phyloP scores from a whole-genome alignment of 2,329 filamentous ascomycete species.

The Arthrinium phaeospermum region DNA sequence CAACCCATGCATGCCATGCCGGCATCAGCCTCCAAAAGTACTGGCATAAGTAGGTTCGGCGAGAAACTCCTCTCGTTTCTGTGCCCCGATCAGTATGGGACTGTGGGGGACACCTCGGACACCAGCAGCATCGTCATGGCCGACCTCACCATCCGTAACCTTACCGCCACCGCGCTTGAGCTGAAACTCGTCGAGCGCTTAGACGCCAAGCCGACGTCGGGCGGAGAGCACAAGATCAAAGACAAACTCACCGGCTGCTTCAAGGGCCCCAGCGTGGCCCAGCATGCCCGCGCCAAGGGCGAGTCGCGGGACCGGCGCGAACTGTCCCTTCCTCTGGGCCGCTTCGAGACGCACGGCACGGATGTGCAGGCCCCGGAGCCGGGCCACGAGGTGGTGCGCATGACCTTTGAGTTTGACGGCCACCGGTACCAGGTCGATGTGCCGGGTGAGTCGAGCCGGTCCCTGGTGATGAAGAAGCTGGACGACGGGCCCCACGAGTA shows the following conservation, averaged over 20 bases:
- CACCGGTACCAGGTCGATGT: slow-evolving; percentile 76
- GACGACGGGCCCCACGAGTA: slow-evolving; percentile 56
- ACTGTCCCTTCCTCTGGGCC: slow-evolving; percentile 66
- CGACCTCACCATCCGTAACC: slow-evolving; percentile 78
- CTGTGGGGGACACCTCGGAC: slow-evolving; percentile 6
- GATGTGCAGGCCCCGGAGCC: slow-evolving; percentile 65
- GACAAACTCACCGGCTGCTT: slow-evolving; percentile 50
- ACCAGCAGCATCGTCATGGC: slow-evolving; percentile 44
- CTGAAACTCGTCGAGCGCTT: slow-evolving; percentile 78
- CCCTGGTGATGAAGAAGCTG: slow-evolving; percentile 65
- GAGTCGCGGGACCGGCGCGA: slow-evolving; percentile 67
- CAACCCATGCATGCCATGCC: neutral
- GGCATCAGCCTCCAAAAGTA: slow-evolving; percentile 6
- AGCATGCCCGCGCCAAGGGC: slow-evolving; percentile 54
- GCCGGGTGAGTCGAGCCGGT: slow-evolving; percentile 65
- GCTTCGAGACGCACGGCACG: slow-evolving; percentile 71
- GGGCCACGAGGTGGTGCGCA: slow-evolving; percentile 70
- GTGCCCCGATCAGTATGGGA: slow-evolving; percentile 1
- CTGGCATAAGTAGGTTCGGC: neutral
- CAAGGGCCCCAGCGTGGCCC: slow-evolving; percentile 45
- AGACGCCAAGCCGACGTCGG: slow-evolving; percentile 54
- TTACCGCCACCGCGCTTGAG: slow-evolving; percentile 75
- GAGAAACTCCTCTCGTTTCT: neutral
- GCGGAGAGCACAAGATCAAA: slow-evolving; percentile 49
- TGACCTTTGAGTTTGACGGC: slow-evolving; percentile 72